A percentile compares a stretch with the other conserved stretches of the same genome.
Conservation (phyloP, 192 early-diverging fungal genomes). For the Lobosporangium transversale region DNA sequence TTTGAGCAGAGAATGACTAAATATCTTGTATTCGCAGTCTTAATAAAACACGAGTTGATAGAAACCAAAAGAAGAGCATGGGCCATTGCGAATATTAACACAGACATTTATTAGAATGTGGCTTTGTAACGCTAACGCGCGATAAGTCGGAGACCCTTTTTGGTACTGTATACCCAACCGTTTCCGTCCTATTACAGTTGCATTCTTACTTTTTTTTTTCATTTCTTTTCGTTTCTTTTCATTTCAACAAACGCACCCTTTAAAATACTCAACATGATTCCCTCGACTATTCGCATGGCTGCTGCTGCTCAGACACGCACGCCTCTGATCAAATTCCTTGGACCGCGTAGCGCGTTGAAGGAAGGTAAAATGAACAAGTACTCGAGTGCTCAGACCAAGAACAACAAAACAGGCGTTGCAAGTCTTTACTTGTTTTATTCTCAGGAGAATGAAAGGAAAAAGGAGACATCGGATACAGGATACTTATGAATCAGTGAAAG, state of each 20-base stretch:
- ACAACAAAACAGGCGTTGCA: neutral
- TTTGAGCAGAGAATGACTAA: neutral
- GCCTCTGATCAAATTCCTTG: conserved; percentile 52
- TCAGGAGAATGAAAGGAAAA: neutral
- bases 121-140: neutral
- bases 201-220: neutral
- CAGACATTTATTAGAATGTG: neutral
- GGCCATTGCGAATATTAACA: neutral
- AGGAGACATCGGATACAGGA: neutral
- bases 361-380: conserved; percentile 12
- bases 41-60: neutral
- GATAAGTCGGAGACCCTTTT: neutral
- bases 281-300: conserved; percentile 26
- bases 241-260: neutral
- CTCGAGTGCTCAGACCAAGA: neutral
- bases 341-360: conserved; percentile 35
- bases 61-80: neutral
- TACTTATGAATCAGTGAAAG: no score
- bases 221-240: neutral
- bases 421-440: neutral
- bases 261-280: conserved; percentile 21
- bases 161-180: neutral
- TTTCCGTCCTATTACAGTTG: neutral
- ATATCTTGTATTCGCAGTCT: neutral
- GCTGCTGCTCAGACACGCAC: conserved; percentile 28